These are phyloP conservation scores for Spergularia azorica DNA, from an alignment of 179 eudicot genomes.

Conservation along the genomic window DNA sequence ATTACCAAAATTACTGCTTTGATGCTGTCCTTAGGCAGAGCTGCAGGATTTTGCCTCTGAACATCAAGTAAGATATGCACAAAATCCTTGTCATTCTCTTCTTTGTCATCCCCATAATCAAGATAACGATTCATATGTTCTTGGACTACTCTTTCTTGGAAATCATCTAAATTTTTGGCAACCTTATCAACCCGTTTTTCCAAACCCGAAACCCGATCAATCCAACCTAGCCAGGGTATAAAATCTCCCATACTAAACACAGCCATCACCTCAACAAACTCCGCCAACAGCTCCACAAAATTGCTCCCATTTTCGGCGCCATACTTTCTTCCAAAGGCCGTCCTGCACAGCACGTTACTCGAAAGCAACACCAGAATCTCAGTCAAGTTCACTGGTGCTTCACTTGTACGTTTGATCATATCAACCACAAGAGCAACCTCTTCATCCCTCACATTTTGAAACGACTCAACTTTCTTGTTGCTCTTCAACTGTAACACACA, in stretches of 20 bases:
- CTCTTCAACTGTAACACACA: constrained; percentile 24
- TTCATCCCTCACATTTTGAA: constrained; percentile 24
- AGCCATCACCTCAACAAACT: constrained; percentile 33
- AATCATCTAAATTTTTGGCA: constrained; percentile 34
- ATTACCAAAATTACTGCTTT: constrained; percentile 34
- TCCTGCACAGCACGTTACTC: constrained; percentile 38
- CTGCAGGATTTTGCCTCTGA: constrained; percentile 30
- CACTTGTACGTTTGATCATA: neutral
- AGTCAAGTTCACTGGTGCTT: constrained; percentile 12
- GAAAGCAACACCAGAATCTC: constrained; percentile 14
- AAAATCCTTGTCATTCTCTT: constrained; percentile 30
- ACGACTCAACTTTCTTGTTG: constrained; percentile 23
- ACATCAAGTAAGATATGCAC: constrained; percentile 38
- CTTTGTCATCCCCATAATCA: neutral
- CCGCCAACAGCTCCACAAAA: constrained; percentile 28
- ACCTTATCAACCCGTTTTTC: constrained; percentile 26
- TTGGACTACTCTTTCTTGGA: constrained; percentile 29
- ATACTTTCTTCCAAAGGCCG: constrained; percentile 49
- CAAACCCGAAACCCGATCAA: constrained; percentile 36
- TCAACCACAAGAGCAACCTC: constrained; percentile 17
- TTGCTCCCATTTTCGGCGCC: constrained; percentile 27
- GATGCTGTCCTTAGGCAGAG: constrained; percentile 30
- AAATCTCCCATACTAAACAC: constrained; percentile 40
- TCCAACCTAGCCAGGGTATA: constrained; percentile 49
- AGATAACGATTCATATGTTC: constrained; percentile 23